These are phyloP conservation scores for Dacryopinax spathularia DNA, from an alignment of 768 basidiomycete species.

Conservation along the genomic window DNA sequence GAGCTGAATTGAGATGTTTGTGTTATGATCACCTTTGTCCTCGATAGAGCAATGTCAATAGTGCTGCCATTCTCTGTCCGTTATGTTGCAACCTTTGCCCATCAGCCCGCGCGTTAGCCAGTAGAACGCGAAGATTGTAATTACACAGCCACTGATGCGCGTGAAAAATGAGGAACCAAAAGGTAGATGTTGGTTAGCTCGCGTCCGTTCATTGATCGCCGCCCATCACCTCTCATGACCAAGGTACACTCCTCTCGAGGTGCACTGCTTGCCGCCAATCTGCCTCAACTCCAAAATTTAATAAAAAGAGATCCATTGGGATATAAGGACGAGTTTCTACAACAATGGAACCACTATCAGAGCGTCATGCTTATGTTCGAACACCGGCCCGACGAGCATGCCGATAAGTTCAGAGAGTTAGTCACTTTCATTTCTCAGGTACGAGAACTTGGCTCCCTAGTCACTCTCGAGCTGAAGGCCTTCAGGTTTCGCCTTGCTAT, in stretches of 20 bases:
- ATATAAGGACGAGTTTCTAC: slow-evolving; percentile 90
- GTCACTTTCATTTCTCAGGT: slow-evolving; percentile 85
- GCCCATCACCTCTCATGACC: background rate
- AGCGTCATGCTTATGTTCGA: slow-evolving; percentile 74
- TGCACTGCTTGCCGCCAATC: slow-evolving; percentile 68
- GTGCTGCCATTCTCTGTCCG: no score
- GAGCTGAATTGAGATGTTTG: background rate
- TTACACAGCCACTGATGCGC: no score
- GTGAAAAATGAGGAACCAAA: no score
- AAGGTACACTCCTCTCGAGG: slow-evolving; percentile 31
- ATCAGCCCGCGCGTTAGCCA: no score
- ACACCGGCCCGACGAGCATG: slow-evolving; percentile 65
- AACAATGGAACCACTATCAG: slow-evolving; percentile 93
- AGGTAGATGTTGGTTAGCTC: no score
- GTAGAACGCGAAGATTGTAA: no score
- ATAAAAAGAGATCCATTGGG: slow-evolving; percentile 84
- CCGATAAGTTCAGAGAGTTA: slow-evolving; percentile 70
- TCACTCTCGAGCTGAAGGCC: slow-evolving; percentile 2
- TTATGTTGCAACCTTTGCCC: no score
- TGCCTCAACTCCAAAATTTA: slow-evolving; percentile 90
- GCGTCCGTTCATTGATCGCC: no score
- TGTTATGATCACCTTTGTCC: slow-evolving; percentile 3
- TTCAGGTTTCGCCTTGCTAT: slow-evolving; percentile 79
- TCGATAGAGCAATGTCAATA: slow-evolving; percentile 5
- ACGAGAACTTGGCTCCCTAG: slow-evolving; percentile 6